Evolutionary conservation across 371 early-diverging fungal genomes (phyloP).

Genomic region (Rhizopus arrhizus): DNA sequence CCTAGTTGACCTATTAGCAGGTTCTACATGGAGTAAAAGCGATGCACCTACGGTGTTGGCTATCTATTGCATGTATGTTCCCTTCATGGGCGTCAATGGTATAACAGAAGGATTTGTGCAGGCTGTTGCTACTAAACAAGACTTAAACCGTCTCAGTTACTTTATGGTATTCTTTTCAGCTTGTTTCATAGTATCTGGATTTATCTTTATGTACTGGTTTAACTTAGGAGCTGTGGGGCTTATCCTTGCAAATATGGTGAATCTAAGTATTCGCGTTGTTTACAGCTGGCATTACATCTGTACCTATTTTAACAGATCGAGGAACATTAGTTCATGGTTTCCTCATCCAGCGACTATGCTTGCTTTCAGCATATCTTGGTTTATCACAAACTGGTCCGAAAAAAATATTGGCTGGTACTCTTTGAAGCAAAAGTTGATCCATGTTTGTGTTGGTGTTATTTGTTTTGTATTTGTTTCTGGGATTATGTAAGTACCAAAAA

Average conservation of each 20-base stretch:
- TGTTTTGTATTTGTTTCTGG: constrained; percentile 36
- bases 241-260: constrained; percentile 84
- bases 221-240: constrained; percentile 77
- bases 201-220: constrained; percentile 58
- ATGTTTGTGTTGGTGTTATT: constrained; percentile 62
- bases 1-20: constrained; percentile 73
- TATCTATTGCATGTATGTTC: constrained; percentile 86
- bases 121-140: constrained; percentile 71
- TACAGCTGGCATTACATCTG: constrained; percentile 74
- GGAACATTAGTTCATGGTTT: constrained; percentile 39
- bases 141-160: constrained; percentile 63
- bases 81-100: constrained; percentile 94
- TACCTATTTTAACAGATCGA: constrained; percentile 45
- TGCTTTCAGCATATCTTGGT: constrained; percentile 58
- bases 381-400: constrained; percentile 60
- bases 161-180: constrained; percentile 80
- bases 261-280: constrained; percentile 75
- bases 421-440: constrained; percentile 51
- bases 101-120: constrained; percentile 93
- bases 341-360: constrained; percentile 44
- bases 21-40: constrained; percentile 58
- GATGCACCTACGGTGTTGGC: constrained; percentile 64
- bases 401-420: constrained; percentile 62
- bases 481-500: constrained; percentile 43
- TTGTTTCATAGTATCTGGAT: constrained; percentile 66